A percentile compares a stretch with the other conserved stretches of the same genome.
phyloP scores from a whole-genome alignment of 192 early-diverging fungal genomes.

The Coemansia brasiliensis region DNA sequence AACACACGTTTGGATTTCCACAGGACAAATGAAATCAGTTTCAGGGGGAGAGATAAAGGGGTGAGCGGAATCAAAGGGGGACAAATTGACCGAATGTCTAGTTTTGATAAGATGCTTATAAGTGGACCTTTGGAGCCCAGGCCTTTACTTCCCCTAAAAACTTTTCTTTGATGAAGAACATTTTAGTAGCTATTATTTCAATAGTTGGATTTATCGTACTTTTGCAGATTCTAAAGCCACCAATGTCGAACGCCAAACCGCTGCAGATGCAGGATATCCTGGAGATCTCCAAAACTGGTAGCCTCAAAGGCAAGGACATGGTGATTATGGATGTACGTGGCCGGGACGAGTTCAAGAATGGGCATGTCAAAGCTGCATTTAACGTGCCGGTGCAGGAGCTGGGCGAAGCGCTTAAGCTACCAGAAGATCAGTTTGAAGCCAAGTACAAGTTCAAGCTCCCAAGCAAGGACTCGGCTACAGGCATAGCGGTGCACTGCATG shows the following conservation, averaged over 20 bases:
- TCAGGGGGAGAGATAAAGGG: too few species aligned
- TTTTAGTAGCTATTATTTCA: slow-evolving; percentile 9
- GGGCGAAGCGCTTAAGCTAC: slow-evolving; percentile 14
- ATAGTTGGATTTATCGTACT: slow-evolving; percentile 15
- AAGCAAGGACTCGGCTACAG: not conserved
- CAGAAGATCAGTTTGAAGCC: slow-evolving; percentile 9
- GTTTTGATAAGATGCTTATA: too few species aligned
- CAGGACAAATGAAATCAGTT: too few species aligned
- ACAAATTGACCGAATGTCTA: too few species aligned
- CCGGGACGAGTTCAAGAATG: slow-evolving; percentile 15
- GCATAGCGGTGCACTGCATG: slow-evolving; percentile 30
- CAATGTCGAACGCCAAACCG: slow-evolving; percentile 21
- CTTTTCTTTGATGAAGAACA: slow-evolving; percentile 10
- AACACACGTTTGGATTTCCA: too few species aligned
- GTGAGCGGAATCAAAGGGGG: too few species aligned
- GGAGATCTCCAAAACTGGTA: slow-evolving; percentile 15
- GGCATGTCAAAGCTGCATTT: slow-evolving; percentile 18
- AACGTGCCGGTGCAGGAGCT: slow-evolving; percentile 33
- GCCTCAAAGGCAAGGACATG: slow-evolving; percentile 7
- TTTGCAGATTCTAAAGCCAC: slow-evolving; percentile 12
- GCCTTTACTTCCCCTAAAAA: too few species aligned
- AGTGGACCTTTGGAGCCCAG: too few species aligned
- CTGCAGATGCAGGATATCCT: slow-evolving; percentile 16
- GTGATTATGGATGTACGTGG: slow-evolving; percentile 35
- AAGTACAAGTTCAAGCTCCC: slow-evolving; percentile 29